Conservation (phyloP, 331 rosid species). For the Quercus phellos region DNA sequence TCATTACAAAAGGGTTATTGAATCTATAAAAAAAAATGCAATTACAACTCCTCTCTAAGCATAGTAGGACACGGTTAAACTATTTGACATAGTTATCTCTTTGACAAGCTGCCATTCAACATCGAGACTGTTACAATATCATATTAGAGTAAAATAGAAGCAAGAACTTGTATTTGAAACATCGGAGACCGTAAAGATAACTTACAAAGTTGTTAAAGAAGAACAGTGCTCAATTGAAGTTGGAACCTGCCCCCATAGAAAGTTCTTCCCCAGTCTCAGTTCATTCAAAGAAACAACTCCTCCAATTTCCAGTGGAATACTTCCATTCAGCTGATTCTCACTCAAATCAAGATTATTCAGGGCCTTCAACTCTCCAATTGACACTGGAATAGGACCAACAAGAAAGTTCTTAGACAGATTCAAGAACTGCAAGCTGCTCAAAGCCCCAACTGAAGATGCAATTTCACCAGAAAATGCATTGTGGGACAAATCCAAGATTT, state of each 20-base stretch:
- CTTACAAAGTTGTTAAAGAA: slow-evolving; percentile 72
- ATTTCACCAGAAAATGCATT: slow-evolving; percentile 76
- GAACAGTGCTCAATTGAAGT: slow-evolving; percentile 67
- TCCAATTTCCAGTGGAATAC: slow-evolving; percentile 66
- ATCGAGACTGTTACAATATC: background rate
- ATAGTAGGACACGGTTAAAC: background rate
- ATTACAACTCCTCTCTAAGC: background rate
- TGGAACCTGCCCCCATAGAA: slow-evolving; percentile 60
- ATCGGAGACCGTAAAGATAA: slow-evolving; percentile 21
- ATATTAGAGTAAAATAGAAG: background rate
- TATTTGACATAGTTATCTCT: background rate
- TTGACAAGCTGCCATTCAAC: background rate
- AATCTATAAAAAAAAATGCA: background rate
- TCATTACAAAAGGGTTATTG: background rate
- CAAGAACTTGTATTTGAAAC: slow-evolving; percentile 2
- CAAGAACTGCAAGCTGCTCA: slow-evolving; percentile 63
- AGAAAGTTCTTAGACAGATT: slow-evolving; percentile 63
- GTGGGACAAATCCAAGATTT: slow-evolving; percentile 71
- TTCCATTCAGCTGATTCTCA: slow-evolving; percentile 64
- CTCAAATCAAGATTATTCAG: slow-evolving; percentile 70
- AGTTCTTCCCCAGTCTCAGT: slow-evolving; percentile 62
- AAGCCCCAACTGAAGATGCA: slow-evolving; percentile 43
- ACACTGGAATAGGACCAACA: slow-evolving; percentile 59
- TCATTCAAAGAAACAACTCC: slow-evolving; percentile 58
- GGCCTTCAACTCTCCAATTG: slow-evolving; percentile 57